Evolutionary conservation across 768 basidiomycete species (phyloP).

Genomic region (Auricularia auricula-judae): DNA sequence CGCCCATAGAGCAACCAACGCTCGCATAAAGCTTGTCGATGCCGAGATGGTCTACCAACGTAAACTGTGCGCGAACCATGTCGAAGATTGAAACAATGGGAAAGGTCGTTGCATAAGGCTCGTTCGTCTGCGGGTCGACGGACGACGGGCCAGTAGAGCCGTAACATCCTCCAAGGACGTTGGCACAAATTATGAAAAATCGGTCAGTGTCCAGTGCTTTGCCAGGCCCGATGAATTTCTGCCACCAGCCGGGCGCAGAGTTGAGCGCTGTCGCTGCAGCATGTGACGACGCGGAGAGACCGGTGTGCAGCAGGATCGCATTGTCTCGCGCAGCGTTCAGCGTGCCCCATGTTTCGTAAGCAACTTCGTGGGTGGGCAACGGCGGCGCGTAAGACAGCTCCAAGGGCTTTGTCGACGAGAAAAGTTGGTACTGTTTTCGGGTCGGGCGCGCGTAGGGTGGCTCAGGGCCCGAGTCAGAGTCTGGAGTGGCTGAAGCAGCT

Average conservation of each 20-base stretch:
- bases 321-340: constrained; percentile 72
- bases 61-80: constrained; percentile 92
- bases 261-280: constrained; percentile 74
- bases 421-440: constrained; percentile 61
- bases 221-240: constrained; percentile 94
- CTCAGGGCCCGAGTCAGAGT: constrained; percentile 55
- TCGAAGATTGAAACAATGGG: constrained; percentile 91
- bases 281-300: constrained; percentile 92
- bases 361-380: constrained; percentile 69
- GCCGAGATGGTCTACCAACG: constrained; percentile 71
- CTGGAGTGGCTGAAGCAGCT: constrained; percentile 14
- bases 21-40: constrained; percentile 83
- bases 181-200: constrained; percentile 91
- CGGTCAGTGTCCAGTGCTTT: constrained; percentile 86
- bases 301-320: constrained; percentile 90
- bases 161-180: constrained; percentile 95
- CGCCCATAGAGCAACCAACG: constrained; percentile 95
- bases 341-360: constrained; percentile 97
- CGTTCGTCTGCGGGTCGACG: constrained; percentile 52
- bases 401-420: constrained; percentile 51
- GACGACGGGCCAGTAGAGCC: constrained; percentile 94
- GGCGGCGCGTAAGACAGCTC: constrained; percentile 47
- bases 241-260: constrained; percentile 91
- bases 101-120: constrained; percentile 81
- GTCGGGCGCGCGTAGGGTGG: constrained; percentile 73